Evolutionary conservation across 371 early-diverging fungal species (phyloP), one percentile per base, ranked within the genome.

Genomic region (Coemansia sp.): DNA sequence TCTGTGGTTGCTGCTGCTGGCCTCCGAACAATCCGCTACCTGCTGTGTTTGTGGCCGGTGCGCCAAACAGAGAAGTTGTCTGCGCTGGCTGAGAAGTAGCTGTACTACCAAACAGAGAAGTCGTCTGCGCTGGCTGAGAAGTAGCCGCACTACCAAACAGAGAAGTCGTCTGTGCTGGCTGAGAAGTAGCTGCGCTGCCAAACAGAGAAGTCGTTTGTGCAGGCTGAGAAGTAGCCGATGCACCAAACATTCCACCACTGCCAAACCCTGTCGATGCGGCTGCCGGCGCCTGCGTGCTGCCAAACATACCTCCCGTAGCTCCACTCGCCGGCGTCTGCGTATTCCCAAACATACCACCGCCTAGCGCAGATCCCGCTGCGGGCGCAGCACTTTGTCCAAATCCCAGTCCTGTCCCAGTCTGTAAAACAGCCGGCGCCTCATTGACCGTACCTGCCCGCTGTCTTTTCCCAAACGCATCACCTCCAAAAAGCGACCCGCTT

Each of bases 191-290:
- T n/a, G n/a, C n/a, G n/a, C n/a, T n/a, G n/a, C n/a, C n/a, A n/a
- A n/a, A n/a, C n/a, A n/a, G n/a, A n/a, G n/a, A n/a, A n/a, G n/a
- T n/a, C n/a, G n/a, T n/a, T n/a, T n/a, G n/a, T n/a, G n/a, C n/a
- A 1, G 41, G 65, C 24, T 54, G 62, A 1, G 62, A 26, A 7
- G 61, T 24, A 1, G 63, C 23, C 26, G 21, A 21, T 21, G 21
- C 36, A 7, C 72, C 74, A 54, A 78, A 65, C 26, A 62, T 4
- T 28, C 68, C 54, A 15, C 67, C 49, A 24, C 28, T 58, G 39
- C 81, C 81, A 65, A 67, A 68, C 17, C 79, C 73, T 57, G 79
- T 65, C 61, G 79, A 24, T 5, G 64, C 70, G 29, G 58, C 61
- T 21, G 46, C 29, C 4, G 41, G 24, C 12, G 55, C 19, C 21